Evolutionary conservation across 2,329 filamentous ascomycete genomes (phyloP).

Genomic region (Claviceps sp.): DNA sequence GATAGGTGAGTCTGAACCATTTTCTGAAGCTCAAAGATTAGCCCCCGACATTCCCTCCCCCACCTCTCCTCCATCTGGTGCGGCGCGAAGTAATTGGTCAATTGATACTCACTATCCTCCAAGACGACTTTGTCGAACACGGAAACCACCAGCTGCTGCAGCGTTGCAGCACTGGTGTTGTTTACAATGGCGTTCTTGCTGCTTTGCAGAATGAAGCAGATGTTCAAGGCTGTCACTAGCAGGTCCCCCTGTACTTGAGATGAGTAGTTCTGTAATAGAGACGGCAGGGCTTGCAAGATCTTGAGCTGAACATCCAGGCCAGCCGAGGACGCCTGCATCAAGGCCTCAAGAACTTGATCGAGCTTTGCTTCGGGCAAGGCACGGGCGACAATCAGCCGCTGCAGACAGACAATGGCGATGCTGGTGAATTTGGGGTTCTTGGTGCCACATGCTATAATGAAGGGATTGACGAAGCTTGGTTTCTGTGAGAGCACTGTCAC

Average conservation of each 20-base stretch:
- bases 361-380: conserved; percentile 69
- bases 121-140: conserved; percentile 82
- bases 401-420: conserved; percentile 77
- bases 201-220: conserved; percentile 81
- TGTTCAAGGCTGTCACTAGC: conserved; percentile 69
- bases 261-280: conserved; percentile 80
- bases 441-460: conserved; percentile 82
- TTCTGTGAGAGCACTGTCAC: conserved; percentile 66
- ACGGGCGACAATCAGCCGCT: conserved; percentile 71
- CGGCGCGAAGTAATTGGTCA: background rate
- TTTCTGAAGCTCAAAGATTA: conserved; percentile 18
- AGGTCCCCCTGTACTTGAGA: conserved; percentile 68
- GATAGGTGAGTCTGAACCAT: conserved; percentile 36
- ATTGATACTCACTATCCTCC: conserved; percentile 52
- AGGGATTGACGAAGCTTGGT: conserved; percentile 78
- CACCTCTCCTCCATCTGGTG: background rate
- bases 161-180: conserved; percentile 88
- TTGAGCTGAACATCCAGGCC: conserved; percentile 86
- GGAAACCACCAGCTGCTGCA: conserved; percentile 84
- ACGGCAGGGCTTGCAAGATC: conserved; percentile 82
- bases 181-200: conserved; percentile 91
- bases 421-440: conserved; percentile 82
- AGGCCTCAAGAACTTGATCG: conserved; percentile 74
- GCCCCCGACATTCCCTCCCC: background rate
- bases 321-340: conserved; percentile 73